A percentile compares a stretch with the other conserved stretches of the same genome.
Evolutionary conservation across 1,139 yeast genomes (phyloP).

Genomic region (Hyphopichia burtonii): DNA sequence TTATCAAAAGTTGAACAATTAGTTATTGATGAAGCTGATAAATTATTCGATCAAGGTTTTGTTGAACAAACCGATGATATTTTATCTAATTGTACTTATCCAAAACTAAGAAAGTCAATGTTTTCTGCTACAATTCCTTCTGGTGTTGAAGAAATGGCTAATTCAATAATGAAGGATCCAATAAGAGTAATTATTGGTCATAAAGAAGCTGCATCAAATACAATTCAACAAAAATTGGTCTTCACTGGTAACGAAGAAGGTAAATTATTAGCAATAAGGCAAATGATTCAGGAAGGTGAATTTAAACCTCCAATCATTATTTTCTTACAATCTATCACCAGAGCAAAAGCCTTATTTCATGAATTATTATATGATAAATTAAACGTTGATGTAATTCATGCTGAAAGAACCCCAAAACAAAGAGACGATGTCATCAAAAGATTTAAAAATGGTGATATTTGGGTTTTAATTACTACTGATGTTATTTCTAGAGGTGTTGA

Average conservation of each 20-base stretch:
- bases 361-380: conserved; percentile 87
- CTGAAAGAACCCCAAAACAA: conserved; percentile 88
- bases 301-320: conserved; percentile 92
- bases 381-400: conserved; percentile 94
- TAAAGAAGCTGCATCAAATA: conserved; percentile 86
- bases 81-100: conserved; percentile 61
- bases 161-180: conserved; percentile 80
- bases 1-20: conserved; percentile 67
- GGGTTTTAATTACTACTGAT: conserved; percentile 97
- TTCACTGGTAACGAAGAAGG: conserved; percentile 96
- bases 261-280: conserved; percentile 85
- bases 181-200: conserved; percentile 87
- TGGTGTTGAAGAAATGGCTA: conserved; percentile 86
- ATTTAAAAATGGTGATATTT: conserved; percentile 84
- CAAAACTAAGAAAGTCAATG: conserved; percentile 64
- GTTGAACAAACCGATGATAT: conserved; percentile 89
- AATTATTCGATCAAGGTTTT: conserved; percentile 85
- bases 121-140: conserved; percentile 97
- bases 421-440: conserved; percentile 82
- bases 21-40: conserved; percentile 95
- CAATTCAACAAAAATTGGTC: conserved; percentile 79
- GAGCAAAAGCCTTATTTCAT: conserved; percentile 94
- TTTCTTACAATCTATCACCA: conserved; percentile 84
- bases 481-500: conserved; percentile 96
- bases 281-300: conserved; percentile 79